Evolutionary conservation across 352 stramenopile genomes (phyloP), one percentile per base, ranked within the genome.

Genomic region (Phytophthora palmivora): DNA sequence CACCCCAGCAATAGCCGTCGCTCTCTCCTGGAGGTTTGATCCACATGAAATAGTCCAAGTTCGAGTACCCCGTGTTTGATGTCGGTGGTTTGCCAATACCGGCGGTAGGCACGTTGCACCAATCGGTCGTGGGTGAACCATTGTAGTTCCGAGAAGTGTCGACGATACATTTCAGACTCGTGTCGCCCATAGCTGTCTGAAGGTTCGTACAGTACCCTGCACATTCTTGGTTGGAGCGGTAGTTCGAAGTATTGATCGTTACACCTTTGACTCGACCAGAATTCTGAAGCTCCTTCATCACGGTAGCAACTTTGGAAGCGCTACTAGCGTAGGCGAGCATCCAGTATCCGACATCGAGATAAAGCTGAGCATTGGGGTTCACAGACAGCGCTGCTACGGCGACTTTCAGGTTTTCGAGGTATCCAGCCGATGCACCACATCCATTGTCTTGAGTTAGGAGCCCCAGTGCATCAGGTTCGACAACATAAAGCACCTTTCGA

Each of bases 231-330:
- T 74, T 89, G 3, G 79, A 78, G 43, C 76, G 78, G 50, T 88
- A 92, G 68, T 92, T 92, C 24, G 79, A 88, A 22, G 83, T 90
- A 72, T 92, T 90, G 49, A 92, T 75, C n/a, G 81, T 75, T 24
- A 92, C 77, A 9, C 83, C 80, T 50, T 87, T 86, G 32, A 92
- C 44, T 33, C 62, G 62, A 2, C 76, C 75, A n/a, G 53, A 68
- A 0, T 30, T 34, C 1, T 48, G 39, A 24, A 92, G 50, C 22
- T 81, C 38, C 53, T 77, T 74, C 64, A 89, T 66, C 6, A 68
- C 63, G 0, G 51, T 55, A 4, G 70, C 76, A 7, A 88, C 60
- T 12, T 60, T 63, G 2, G 58, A 19, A 5, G 61, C 49, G 6
- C 18, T 70, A 1, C 50, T 63, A 7, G 56, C 14, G 19, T 57